Conservation (phyloP, 352 stramenopile species). For the Pythium rhizo-oryzae region DNA sequence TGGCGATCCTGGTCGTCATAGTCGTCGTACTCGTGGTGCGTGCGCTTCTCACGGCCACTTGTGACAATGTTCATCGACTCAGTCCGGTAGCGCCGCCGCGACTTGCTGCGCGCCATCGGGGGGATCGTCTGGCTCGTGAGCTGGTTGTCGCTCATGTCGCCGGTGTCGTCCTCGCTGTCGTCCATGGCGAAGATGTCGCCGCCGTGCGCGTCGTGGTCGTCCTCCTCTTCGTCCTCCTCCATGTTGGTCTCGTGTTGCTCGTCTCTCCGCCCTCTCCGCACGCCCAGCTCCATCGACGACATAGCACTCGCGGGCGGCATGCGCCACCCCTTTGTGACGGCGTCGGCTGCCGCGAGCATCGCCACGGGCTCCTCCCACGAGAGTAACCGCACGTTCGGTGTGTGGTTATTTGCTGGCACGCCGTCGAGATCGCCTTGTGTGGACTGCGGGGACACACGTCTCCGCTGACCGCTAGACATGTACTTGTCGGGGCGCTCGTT, state of each 20-base stretch:
- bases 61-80: slow-evolving; percentile 25
- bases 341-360: slow-evolving; percentile 37
- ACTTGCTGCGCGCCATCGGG: neutral
- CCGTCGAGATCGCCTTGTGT: neutral
- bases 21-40: slow-evolving; percentile 28
- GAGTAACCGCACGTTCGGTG: slow-evolving; percentile 38
- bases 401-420: slow-evolving; percentile 6
- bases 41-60: slow-evolving; percentile 16
- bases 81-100: slow-evolving; percentile 22
- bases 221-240: slow-evolving; percentile 45
- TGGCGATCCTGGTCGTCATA: slow-evolving; percentile 25
- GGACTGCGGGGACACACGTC: slow-evolving; percentile 11
- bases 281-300: slow-evolving; percentile 14
- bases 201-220: slow-evolving; percentile 35
- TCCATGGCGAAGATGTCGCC: slow-evolving; percentile 86
- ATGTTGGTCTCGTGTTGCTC: slow-evolving; percentile 44
- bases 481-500: slow-evolving; percentile 4
- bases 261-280: slow-evolving; percentile 15
- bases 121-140: neutral
- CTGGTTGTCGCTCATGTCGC: slow-evolving; percentile 16
- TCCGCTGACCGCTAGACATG: neutral
- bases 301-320: neutral
- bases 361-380: slow-evolving; percentile 68
- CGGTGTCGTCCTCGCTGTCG: slow-evolving; percentile 11
- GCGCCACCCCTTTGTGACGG: slow-evolving; percentile 14